Evolutionary conservation across 257 asterid genomes (phyloP), one percentile per base, ranked within the genome.

Genomic region (Galeopsis tetrahit): DNA sequence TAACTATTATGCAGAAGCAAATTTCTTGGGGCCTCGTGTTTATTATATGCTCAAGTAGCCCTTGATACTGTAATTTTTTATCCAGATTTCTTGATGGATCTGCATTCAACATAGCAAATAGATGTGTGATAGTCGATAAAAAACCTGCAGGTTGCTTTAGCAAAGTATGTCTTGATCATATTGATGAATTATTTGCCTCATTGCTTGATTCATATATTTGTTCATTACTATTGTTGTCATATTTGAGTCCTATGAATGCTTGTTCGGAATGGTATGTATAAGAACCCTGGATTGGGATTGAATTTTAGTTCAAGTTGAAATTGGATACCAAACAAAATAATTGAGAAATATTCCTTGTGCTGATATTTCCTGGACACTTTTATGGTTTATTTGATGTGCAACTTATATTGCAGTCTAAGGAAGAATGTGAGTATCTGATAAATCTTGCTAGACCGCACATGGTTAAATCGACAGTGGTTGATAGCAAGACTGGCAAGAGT

Each of bases 381-480:
- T 66, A 3, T 65, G 63, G 55, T 55, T 56, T 34, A 33, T 65
- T 69, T 46, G 63, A 57, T 14, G 9, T 46, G 56, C 55, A 67
- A 75, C 71, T 35, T 43, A 5, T 51, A 65, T 68, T 70, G 62
- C 96, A 89, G 98, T 91, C 97, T 14, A 86, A 86, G 68, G 96
- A 89, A 85, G 97, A 93, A 86, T 93, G 96, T 13, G 96, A 93
- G 71, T 76, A 90, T 81, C 82, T 93, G 71, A 90, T 93, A 81
- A 82, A 79, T 78, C 85, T 86, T 44, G 97, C 97, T 59, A 85
- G 60, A 69, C 98, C 98, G 63, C 85, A 87, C 78, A 85, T 90
- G 96, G 85, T 7, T 35, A 93, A 86, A 84, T 89, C 98, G 14
- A 77, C 90, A 7, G 97, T 93, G 49, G 92, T 89, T 53, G 98